Evolutionary conservation across 2,329 filamentous ascomycete species (phyloP).

Genomic region (Microsporum audouinii): DNA sequence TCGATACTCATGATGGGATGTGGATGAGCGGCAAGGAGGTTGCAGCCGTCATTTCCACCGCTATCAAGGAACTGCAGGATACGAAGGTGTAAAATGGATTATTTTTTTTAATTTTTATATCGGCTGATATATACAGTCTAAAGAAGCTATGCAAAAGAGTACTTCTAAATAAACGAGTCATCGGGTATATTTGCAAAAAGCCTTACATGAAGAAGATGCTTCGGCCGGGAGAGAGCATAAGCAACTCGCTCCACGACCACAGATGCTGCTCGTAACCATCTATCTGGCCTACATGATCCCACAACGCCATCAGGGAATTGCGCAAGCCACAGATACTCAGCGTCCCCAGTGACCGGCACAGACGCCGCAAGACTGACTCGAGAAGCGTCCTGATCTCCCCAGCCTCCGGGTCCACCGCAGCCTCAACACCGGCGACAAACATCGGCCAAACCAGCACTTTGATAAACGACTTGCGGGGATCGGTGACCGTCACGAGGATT

Average conservation of each 20-base stretch:
- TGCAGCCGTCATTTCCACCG: slow-evolving; percentile 26
- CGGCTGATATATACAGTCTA: not conserved
- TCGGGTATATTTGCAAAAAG: not conserved
- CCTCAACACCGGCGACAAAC: slow-evolving; percentile 14
- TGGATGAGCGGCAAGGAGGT: slow-evolving; percentile 33
- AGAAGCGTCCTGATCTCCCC: slow-evolving; percentile 6
- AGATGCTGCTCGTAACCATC: not conserved
- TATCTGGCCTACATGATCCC: not conserved
- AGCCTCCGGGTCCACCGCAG: slow-evolving; percentile 7
- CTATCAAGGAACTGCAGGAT: slow-evolving; percentile 22
- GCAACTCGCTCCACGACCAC: slow-evolving; percentile 13
- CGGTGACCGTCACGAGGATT: slow-evolving; percentile 1
- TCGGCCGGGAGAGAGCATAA: not conserved
- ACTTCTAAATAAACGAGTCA: not conserved
- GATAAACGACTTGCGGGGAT: slow-evolving; percentile 6
- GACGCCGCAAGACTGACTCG: not conserved
- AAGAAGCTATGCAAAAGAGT: not conserved
- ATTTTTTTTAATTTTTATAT: not conserved
- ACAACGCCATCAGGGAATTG: slow-evolving; percentile 8
- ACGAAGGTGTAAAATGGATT: slow-evolving; percentile 11
- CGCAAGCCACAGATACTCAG: slow-evolving; percentile 10
- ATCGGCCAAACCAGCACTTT: slow-evolving; percentile 14
- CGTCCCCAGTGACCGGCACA: slow-evolving; percentile 11
- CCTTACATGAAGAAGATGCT: slow-evolving; percentile 2
- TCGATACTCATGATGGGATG: slow-evolving; percentile 32